phyloP scores from a whole-genome alignment of 2,329 filamentous ascomycete species.

The Thermothelomyces thermophilus region DNA sequence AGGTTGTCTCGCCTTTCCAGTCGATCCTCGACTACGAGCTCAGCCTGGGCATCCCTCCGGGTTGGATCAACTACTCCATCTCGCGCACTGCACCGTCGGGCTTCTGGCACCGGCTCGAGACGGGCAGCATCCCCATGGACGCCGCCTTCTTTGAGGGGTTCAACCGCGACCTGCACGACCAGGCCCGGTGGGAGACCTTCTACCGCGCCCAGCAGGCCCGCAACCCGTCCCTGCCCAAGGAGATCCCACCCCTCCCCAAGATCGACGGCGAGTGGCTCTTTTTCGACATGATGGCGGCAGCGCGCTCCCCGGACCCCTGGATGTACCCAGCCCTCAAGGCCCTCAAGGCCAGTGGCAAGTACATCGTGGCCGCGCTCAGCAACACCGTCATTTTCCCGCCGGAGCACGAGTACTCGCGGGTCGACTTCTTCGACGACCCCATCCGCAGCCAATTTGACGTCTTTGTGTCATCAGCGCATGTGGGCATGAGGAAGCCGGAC shows the following conservation, averaged over 20 bases:
- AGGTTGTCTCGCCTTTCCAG: conserved; percentile 90
- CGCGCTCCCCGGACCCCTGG: conserved; percentile 68
- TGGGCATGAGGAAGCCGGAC: conserved; percentile 83
- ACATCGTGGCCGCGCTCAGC: conserved; percentile 73
- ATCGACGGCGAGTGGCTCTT: conserved; percentile 77
- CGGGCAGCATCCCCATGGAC: conserved; percentile 72
- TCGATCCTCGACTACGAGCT: conserved; percentile 88
- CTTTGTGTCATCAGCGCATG: conserved; percentile 79
- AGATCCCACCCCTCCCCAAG: conserved; percentile 57
- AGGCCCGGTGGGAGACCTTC: conserved; percentile 63
- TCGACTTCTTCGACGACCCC: conserved; percentile 47
- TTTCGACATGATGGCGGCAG: conserved; percentile 80
- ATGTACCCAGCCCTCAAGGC: conserved; percentile 77
- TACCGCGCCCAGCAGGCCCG: conserved; percentile 40
- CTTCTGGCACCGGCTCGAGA: conserved; percentile 83
- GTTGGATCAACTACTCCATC: conserved; percentile 90
- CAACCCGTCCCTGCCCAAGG: conserved; percentile 33
- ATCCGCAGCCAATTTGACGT: conserved; percentile 71
- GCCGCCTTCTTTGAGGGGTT: conserved; percentile 69
- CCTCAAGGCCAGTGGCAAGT: conserved; percentile 57
- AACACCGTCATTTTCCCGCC: conserved; percentile 86
- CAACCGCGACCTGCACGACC: conserved; percentile 62
- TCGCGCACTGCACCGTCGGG: conserved; percentile 70
- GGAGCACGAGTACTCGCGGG: conserved; percentile 59
- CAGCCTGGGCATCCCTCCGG: conserved; percentile 66